Evolutionary conservation across 148 eudicot genomes (phyloP), one percentile per base, ranked within the genome.

Genomic region (Rhododendron ovatum): DNA sequence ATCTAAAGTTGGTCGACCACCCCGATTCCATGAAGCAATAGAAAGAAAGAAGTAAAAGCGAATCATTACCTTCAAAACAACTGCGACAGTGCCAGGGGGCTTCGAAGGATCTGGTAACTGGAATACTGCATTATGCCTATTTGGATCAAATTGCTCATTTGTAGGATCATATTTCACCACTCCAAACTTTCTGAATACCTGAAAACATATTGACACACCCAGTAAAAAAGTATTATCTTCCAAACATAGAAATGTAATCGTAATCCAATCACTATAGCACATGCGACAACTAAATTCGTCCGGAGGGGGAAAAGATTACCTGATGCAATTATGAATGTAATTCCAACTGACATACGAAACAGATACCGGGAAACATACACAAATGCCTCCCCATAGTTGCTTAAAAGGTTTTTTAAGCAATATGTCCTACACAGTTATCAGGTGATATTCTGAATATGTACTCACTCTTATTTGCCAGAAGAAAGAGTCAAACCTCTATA

Each of bases 61-160:
- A 41, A 41, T 48, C 9, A 4, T 71, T 93, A 97, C 99, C 99
- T 97, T 97, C 65, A 97, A 91, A 87, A 95, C 98, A 83, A 91
- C 94, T 85, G 98, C 98, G 82, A 97, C 91, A 30, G 94, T 95
- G 45, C 90, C 95, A 45, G 95, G 88, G 86, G 98, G 91, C 91
- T 95, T 97, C 50, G 98, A 90, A 85, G 90, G 88, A 86, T 95
- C 98, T 69, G 99, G 96, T 74, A 97, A 95, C 93, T 97, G 98
- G 91, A 97, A 97, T 24, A 92, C 95, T 78, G 99, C 99, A 91
- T 94, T 94, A 78, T 97, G 98, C 82, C 91, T 91, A 89, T 94
- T 92, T 45, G 99, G 99, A 88, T 97, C 98, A 83, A 97, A 97
- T 78, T 93, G 95, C 89, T 97, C 99, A 84, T 93, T 84, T 75